Evolutionary conservation across 148 eudicot species (phyloP), one percentile per base, ranked within the genome.

Genomic region (Vaccinium darrowii): DNA sequence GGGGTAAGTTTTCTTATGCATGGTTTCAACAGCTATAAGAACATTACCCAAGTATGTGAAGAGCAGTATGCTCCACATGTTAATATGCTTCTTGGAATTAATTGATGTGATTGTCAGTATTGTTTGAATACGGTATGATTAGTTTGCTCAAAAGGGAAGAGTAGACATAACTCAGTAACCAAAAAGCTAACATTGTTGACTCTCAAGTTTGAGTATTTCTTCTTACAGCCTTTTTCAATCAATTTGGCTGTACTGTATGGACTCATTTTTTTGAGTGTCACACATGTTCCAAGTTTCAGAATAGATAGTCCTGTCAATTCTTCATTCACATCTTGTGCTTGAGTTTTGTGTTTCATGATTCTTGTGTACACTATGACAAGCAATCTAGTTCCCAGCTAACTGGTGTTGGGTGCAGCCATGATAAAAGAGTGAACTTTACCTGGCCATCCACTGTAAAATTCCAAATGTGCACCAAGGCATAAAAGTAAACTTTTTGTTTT

Each of bases 1-100:
- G 99, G 98, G 94, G 99, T 97, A 91, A 88, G 94, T 81, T 88
- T 83, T 82, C 25, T 23, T 81, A n/a, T 84, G 13, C 57, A 12
- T 73, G 84, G 69, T 62, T 21, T 67, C 73, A 52, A 53, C 27
- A 12, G 5, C 25, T 7, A 19, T 8, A n/a, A 78, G 14, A 56
- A 18, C 19, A 56, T 80, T 30, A 54, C 50, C 36, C 49, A 33
- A 30, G 50, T 49, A 79, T 54, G 56, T 8, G 54, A 54, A 78
- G 27, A 79, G 49, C 43, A 53, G 4, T 53, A 79, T 51, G 60
- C 39, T 52, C 52, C 58, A 21, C 56, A 78, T 52, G 18, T 36
- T 53, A 23, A 78, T 1, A 78, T 14, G 21, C 62, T 78, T 52
- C 56, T 78, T 78, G 36, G 62, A 78, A 77, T 18, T 49, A 25